These are phyloP conservation scores for Aspergillus nomiae DNA, from an alignment of 2,329 filamentous ascomycete genomes.

Conservation along the genomic window DNA sequence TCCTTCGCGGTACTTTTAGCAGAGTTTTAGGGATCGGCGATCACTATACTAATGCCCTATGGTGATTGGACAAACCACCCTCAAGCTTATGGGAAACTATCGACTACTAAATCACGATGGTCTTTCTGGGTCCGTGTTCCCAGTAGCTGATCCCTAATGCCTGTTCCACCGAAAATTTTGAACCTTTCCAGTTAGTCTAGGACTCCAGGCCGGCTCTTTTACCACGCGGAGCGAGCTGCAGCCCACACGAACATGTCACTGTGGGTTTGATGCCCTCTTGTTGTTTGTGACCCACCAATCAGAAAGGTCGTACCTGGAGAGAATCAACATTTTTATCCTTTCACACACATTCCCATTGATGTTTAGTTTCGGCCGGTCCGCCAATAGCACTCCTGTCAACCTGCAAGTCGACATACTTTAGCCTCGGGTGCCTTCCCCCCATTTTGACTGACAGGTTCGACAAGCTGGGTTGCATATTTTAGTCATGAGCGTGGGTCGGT, in stretches of 20 bases:
- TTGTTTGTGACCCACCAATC: not conserved
- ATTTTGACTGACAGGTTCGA: constrained; percentile 31
- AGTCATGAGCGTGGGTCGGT: constrained; percentile 11
- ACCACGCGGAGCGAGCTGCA: not conserved
- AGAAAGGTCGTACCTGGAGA: not conserved
- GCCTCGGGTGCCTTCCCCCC: constrained; percentile 10
- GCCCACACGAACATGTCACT: constrained; percentile 6
- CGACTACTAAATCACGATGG: constrained; percentile 12
- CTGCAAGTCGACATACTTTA: constrained; percentile 17
- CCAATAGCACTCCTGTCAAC: constrained; percentile 14
- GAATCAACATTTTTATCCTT: not conserved
- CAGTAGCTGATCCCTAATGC: constrained; percentile 12
- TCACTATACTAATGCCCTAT: not conserved
- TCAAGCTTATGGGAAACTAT: constrained; percentile 13
- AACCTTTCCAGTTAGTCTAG: not conserved
- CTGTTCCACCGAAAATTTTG: constrained; percentile 10
- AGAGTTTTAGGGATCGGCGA: constrained; percentile 11
- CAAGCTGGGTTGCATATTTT: constrained; percentile 15
- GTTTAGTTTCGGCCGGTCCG: constrained; percentile 3
- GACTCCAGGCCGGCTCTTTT: not conserved
- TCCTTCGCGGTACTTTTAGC: not conserved
- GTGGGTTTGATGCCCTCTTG: not conserved
- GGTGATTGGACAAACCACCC: constrained; percentile 12
- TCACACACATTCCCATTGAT: constrained; percentile 10
- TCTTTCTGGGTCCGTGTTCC: constrained; percentile 3